Evolutionary conservation across 2,329 filamentous ascomycete genomes (phyloP), one percentile per base, ranked within the genome.

Genomic region (Pseudogymnoascus sp.): DNA sequence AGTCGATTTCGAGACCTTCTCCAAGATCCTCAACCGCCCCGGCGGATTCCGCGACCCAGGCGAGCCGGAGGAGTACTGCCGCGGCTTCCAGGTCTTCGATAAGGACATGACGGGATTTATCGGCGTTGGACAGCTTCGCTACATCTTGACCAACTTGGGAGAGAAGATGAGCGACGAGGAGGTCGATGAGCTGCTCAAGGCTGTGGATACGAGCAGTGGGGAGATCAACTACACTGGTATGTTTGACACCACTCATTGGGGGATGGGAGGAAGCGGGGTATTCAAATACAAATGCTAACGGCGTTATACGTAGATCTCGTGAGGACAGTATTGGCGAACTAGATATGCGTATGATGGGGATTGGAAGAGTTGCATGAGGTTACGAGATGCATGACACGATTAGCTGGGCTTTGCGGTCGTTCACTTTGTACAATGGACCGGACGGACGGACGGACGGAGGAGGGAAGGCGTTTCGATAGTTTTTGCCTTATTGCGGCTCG

Each of bases 101-200:
- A 99, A 99, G 80, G 95, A 99, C 76, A 89, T 96, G 86, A 96
- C 92, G 65, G 95, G 95, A 61, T 97, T 93, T 78, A 97, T 99
- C 75, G 95, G 93, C 63, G 93, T 97, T 68, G 95, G 95, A 64
- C 95, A 99, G 80, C 85, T 99, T 77, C 90, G 96, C 79, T 99
- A 99, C 80, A 93, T 99, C 75, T 80, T 99, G 73, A 99, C 95
- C 63, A 97, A 97, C 76, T 80, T 99, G 72, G 95, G 95, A 72
- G 95, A 99, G 88, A 97, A 97, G 84, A 97, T 99, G 92, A 91
- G 89, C 66, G 93, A 99, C 72, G 95, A 97, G 68, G 95, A 99
- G 82, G 95, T 99, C 59, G 93, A 97, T 76, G 95, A 99, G 84
- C 84, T 99, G 74, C 87, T 99, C 77, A 99, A 97, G 87, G 92